phyloP scores from a whole-genome alignment of 306 rosid species.

The Cicer arietinum region DNA sequence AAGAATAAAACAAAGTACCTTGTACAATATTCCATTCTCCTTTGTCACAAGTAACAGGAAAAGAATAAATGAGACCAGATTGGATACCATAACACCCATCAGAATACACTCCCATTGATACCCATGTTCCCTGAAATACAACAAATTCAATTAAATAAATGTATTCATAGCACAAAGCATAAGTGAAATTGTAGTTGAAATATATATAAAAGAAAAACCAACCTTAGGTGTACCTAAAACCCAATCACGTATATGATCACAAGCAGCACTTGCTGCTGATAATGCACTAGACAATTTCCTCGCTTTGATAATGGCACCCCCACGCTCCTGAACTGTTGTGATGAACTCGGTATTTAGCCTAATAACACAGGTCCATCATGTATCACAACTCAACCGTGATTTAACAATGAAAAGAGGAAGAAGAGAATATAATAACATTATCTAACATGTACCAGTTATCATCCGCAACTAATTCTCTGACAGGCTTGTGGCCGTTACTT shows the following conservation, averaged over 20 bases:
- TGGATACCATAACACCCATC: slow-evolving; percentile 90
- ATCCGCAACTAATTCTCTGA: slow-evolving; percentile 60
- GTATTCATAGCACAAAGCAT: background rate
- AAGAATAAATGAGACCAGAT: slow-evolving; percentile 80
- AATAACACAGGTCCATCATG: slow-evolving; percentile 15
- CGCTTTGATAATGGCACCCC: slow-evolving; percentile 99
- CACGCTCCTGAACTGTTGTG: slow-evolving; percentile 94
- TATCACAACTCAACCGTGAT: too few relatives aligned
- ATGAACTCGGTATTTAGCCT: slow-evolving; percentile 84
- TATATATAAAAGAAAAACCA: slow-evolving; percentile 25
- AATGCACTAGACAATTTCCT: slow-evolving; percentile 93
- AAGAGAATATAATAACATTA: too few relatives aligned
- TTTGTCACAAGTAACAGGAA: slow-evolving; percentile 88
- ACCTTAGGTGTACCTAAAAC: slow-evolving; percentile 98
- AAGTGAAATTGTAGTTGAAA: slow-evolving; percentile 22
- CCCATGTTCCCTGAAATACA: slow-evolving; percentile 71
- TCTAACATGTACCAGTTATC: slow-evolving; percentile 61
- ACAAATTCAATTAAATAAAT: slow-evolving; percentile 5
- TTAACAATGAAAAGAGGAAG: too few relatives aligned
- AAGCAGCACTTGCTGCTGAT: slow-evolving; percentile 98
- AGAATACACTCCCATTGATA: slow-evolving; percentile 93
- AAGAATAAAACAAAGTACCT: slow-evolving; percentile 47
- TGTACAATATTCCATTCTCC: slow-evolving; percentile 90
- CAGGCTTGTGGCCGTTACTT: slow-evolving; percentile 50
- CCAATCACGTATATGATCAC: slow-evolving; percentile 98